Base-by-base conservation (phyloP, 345 rosid genomes). In the Gossypium anomalum region DNA sequence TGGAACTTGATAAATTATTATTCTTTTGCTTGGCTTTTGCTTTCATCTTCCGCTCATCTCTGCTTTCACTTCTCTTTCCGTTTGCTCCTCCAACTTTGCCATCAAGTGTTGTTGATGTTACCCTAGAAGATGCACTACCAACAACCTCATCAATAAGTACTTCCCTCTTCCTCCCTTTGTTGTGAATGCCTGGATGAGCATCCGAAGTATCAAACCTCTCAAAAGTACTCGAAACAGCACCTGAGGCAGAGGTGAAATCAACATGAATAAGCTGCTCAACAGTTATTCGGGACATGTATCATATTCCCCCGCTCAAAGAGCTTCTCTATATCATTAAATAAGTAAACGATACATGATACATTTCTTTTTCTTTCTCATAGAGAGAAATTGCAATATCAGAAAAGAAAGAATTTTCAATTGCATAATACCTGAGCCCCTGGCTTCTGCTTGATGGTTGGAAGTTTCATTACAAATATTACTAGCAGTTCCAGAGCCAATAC, bases 401-500 rank as follows among this genome's bases (percentile, higher is more conserved):
- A 34, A 49, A 67, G 43, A 44, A 59, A 41, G 65, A 34, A 74
- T 55, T 79, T 62, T 13, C 55, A 71, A 69, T 59, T 49, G 56
- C 13, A 38, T 82, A 34, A 94, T 83, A 95, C 99, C 99, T 79
- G 97, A 89, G 76, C 90, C 95, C 85, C 87, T 89, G 76, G 91
- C 90, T 53, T 91, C 97, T n/a, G 82, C 78, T 68, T 83, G 94
- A 76, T 84, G 87, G 82, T 88, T 88, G 66, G 85, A 84, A 73
- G 85, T 87, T 74, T 93, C 98, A 70, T 88, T 90, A 79, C 81
- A 85, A 1, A 93, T 91, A 83, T 91, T 95, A 82, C 99, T 93
- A 25, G 94, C 97, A 58, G 98, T 93, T 78, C 98, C 96, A 27
- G 99, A 95, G 81, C 98, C 99, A 55, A 94, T 93, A 82, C 92